Evolutionary conservation across 345 rosid species (phyloP).

Genomic region (Linum lewisii): DNA sequence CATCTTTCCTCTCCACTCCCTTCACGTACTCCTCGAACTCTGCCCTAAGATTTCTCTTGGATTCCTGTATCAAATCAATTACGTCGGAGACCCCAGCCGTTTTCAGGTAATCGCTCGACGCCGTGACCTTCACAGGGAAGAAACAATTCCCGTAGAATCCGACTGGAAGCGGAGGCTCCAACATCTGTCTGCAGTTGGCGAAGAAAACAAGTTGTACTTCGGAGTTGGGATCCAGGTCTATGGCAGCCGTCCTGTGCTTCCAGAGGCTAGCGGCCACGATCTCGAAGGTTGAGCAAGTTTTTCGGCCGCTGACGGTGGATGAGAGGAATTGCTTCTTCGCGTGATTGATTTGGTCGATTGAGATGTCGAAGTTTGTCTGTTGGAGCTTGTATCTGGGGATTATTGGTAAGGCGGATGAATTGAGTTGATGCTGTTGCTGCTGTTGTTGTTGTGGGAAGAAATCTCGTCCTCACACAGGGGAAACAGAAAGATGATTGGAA

Average conservation of each 20-base stretch:
- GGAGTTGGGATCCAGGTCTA: slow-evolving; percentile 16
- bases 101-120: slow-evolving; percentile 22
- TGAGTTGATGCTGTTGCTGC: not conserved
- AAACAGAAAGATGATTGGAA: slow-evolving; percentile 14
- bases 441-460: slow-evolving; percentile 22
- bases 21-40: slow-evolving; percentile 32
- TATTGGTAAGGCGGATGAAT: slow-evolving; percentile 15
- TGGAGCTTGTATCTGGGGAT: slow-evolving; percentile 32
- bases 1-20: slow-evolving; percentile 24
- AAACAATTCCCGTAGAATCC: slow-evolving; percentile 74
- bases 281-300: slow-evolving; percentile 48
- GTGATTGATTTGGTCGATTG: slow-evolving; percentile 31
- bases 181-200: slow-evolving; percentile 41
- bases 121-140: slow-evolving; percentile 46
- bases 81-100: slow-evolving; percentile 26
- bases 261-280: slow-evolving; percentile 41
- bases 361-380: slow-evolving; percentile 44
- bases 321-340: slow-evolving; percentile 30
- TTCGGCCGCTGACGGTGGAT: slow-evolving; percentile 22
- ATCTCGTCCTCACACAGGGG: slow-evolving; percentile 49
- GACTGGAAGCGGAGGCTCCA: slow-evolving; percentile 41
- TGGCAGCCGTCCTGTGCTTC: slow-evolving; percentile 33
- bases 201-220: slow-evolving; percentile 51
- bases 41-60: slow-evolving; percentile 30
- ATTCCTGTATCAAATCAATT: slow-evolving; percentile 37